Evolutionary conservation across 2,329 filamentous ascomycete genomes (phyloP), one percentile per base, ranked within the genome.

Genomic region (Trichoderma arundinaceum): DNA sequence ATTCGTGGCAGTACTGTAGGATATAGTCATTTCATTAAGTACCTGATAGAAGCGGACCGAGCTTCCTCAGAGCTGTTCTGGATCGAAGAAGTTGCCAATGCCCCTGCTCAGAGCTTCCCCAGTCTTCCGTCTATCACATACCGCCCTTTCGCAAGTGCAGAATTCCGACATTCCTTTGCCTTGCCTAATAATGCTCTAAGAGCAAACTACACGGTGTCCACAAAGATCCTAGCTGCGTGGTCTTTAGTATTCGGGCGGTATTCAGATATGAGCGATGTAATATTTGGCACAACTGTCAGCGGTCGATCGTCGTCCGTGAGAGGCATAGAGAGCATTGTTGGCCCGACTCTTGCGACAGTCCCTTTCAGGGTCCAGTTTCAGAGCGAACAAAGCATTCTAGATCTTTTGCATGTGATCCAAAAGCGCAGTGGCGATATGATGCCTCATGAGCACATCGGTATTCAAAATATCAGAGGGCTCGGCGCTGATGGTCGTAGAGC

Each of bases 251-350:
- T 59, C 13, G 39, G 54, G 17, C 54, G 54, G 9, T 59, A 59
- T 17, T 59, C 54, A 7, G 17, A 22, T 9, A 28, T 33, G 28
- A 28, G 46, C 41, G 39, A 59, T 17, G 39, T 59, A n/a, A n/a
- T 59, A 59, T 59, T 59, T 32, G 54, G 54, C 12, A 28, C 54
- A 19, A 59, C 54, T 33, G 9, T 59, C 17, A 59, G 38, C 28
- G 54, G 54, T 8, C 39, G 54, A n/a, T 46, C 39, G 6, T 22
- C 28, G 15, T 33, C 39, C 5, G 17, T 44, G 17, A n/a, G 10
- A 2, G 39, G 39, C 39, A 46, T 59, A 13, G 54, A 59, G 17
- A 59, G 38, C 15, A 59, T 59, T 46, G 54, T 33, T 9, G 54
- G 38, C 7, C 54, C 54, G 8, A 59, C 54, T 7, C 22, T 59